Evolutionary conservation across 164 flowering plant species (phyloP).

Genomic region (Dillenia turbinata): DNA sequence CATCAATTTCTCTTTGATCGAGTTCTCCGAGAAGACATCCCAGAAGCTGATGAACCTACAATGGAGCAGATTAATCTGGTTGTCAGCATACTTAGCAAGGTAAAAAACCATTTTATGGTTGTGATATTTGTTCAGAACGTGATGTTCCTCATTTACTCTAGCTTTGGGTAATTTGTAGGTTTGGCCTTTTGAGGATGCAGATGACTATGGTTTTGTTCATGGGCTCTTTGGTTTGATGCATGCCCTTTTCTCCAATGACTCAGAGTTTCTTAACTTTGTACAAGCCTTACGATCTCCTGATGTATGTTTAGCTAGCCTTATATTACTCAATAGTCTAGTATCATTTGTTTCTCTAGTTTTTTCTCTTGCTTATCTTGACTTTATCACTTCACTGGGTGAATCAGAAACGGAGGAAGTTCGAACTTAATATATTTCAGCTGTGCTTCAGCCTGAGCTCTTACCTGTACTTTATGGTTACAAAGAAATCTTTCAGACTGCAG

Average conservation of each 20-base stretch:
- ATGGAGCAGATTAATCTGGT: constrained; percentile 80
- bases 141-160: background rate
- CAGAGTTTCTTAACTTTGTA: constrained; percentile 23
- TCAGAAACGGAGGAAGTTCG: constrained; percentile 52
- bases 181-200: constrained; percentile 94
- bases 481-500: constrained; percentile 72
- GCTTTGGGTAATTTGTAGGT: constrained; percentile 34
- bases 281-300: constrained; percentile 28
- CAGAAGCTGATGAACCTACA: constrained; percentile 54
- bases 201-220: constrained; percentile 87
- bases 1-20: constrained; percentile 78
- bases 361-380: background rate
- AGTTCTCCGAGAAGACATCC: constrained; percentile 63
- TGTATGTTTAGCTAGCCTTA: constrained; percentile 21
- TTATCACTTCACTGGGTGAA: too few relatives aligned
- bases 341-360: too few relatives aligned
- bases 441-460: constrained; percentile 82
- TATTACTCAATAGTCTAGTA: too few relatives aligned
- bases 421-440: constrained; percentile 44
- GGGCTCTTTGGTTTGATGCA: constrained; percentile 82
- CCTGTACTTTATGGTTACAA: constrained; percentile 76
- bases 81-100: constrained; percentile 93
- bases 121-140: background rate
- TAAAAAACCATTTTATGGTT: constrained; percentile 16
- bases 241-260: constrained; percentile 48